phyloP scores from a whole-genome alignment of 78 protist genomes.

The Isochrysis galbana region DNA sequence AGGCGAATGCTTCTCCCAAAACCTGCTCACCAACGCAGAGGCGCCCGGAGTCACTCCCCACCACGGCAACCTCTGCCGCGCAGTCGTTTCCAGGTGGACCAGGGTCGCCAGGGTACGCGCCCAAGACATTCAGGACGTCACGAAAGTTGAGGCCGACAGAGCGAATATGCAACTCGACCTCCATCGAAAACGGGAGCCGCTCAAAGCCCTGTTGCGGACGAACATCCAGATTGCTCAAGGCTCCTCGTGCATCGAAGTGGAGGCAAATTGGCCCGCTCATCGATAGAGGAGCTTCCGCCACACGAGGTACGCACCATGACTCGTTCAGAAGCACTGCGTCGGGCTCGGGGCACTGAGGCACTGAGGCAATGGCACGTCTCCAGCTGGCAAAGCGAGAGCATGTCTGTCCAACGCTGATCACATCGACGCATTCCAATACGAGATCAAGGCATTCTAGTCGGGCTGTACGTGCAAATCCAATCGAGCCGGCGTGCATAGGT shows the following conservation, averaged over 20 bases:
- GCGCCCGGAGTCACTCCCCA: neutral
- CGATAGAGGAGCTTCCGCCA: neutral
- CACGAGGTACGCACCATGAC: neutral
- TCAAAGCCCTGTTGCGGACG: neutral
- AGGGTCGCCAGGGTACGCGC: neutral
- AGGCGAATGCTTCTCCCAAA: neutral
- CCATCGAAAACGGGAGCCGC: neutral
- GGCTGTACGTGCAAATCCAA: too few species aligned
- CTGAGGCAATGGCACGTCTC: neutral
- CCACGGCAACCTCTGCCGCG: neutral
- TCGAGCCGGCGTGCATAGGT: too few species aligned
- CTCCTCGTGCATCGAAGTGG: neutral
- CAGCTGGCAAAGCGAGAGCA: neutral
- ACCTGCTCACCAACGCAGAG: neutral
- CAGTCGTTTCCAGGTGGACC: too few species aligned
- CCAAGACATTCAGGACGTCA: neutral
- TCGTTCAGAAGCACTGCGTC: too few species aligned
- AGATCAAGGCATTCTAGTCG: too few species aligned
- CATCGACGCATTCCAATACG: too few species aligned
- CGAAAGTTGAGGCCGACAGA: neutral
- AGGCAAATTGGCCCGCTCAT: neutral
- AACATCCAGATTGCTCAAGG: neutral
- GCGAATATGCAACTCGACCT: neutral
- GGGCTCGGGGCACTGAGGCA: neutral
- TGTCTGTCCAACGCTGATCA: too few species aligned